phyloP scores from a whole-genome alignment of 495 filamentous ascomycete species.

The Daldinia loculata region DNA sequence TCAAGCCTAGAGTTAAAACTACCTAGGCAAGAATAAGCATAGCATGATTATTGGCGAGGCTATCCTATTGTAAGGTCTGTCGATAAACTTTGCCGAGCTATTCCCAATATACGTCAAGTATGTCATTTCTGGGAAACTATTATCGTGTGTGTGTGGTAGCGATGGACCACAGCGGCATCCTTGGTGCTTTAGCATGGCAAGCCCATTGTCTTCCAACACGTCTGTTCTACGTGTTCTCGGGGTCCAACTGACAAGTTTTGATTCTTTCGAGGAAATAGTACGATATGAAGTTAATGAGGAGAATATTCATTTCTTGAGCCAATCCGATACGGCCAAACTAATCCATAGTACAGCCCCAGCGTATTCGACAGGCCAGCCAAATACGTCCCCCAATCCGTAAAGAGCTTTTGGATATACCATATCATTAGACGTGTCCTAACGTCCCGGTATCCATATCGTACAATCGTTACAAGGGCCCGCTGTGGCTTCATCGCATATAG shows the following conservation, averaged over 20 bases:
- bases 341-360: slow-evolving; percentile 13
- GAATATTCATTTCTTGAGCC: slow-evolving; percentile 30
- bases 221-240: not conserved
- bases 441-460: slow-evolving; percentile 20
- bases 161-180: not conserved
- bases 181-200: not conserved
- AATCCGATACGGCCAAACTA: slow-evolving; percentile 11
- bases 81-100: not conserved
- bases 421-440: not conserved
- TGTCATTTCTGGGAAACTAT: not conserved
- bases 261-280: not conserved
- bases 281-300: slow-evolving; percentile 6
- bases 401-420: not conserved
- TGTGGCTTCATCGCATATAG: not conserved
- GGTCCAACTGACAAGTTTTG: not conserved
- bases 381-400: not conserved
- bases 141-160: not conserved
- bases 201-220: not conserved
- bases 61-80: not conserved
- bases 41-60: not conserved
- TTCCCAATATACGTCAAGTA: not conserved
- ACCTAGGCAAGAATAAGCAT: not conserved
- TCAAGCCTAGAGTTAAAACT: not conserved
- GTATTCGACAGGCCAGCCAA: not conserved
- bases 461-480: slow-evolving; percentile 10